These are phyloP conservation scores for Plicaturopsis crispa DNA, from an alignment of 768 basidiomycete species.

Conservation along the genomic window DNA sequence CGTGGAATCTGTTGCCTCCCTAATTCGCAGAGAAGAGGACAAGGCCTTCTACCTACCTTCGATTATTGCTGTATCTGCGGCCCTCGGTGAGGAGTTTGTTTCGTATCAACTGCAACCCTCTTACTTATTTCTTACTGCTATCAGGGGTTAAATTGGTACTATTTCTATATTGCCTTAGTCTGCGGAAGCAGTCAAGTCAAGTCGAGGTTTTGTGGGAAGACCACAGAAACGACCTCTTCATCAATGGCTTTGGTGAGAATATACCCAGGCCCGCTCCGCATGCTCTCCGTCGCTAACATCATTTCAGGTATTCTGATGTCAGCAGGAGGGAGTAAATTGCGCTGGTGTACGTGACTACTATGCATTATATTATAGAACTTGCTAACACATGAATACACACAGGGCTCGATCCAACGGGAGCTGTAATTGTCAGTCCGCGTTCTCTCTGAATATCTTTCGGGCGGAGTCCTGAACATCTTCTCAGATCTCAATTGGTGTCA, in stretches of 20 bases:
- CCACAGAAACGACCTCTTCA: slow-evolving; percentile 87
- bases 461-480: slow-evolving; percentile 7
- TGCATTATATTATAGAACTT: background rate
- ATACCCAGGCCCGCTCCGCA: slow-evolving; percentile 1
- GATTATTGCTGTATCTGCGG: slow-evolving; percentile 74
- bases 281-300: background rate
- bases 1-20: slow-evolving; percentile 75
- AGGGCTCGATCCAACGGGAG: slow-evolving; percentile 78
- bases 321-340: slow-evolving; percentile 68
- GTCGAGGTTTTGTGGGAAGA: slow-evolving; percentile 96
- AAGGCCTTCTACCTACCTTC: slow-evolving; percentile 73
- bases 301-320: slow-evolving; percentile 72
- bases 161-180: slow-evolving; percentile 79
- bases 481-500: slow-evolving; percentile 76
- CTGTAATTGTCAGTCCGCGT: slow-evolving; percentile 51
- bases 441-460: slow-evolving; percentile 4
- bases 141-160: slow-evolving; percentile 77
- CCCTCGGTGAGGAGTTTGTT: slow-evolving; percentile 45
- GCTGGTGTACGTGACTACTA: slow-evolving; percentile 59
- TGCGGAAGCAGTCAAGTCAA: slow-evolving; percentile 80
- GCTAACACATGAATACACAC: slow-evolving; percentile 9
- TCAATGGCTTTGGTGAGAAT: slow-evolving; percentile 64
- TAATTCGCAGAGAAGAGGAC: slow-evolving; percentile 49
- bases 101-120: background rate
- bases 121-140: slow-evolving; percentile 5